Conservation (phyloP, 177 flowering plant species). For the Telopea speciosissima region DNA sequence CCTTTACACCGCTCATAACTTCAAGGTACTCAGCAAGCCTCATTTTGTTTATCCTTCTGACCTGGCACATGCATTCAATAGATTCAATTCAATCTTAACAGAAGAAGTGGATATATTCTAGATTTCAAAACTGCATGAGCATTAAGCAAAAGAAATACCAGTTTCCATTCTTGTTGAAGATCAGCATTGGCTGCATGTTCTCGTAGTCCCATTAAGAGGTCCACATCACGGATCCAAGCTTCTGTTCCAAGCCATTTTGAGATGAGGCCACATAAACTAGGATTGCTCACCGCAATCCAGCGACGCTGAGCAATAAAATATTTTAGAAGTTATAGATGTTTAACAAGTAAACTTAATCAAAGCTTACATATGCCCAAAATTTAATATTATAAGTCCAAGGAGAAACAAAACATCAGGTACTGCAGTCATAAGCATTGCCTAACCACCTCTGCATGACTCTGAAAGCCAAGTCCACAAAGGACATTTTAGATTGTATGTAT, state of each 20-base stretch:
- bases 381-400: no score
- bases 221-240: conserved; percentile 48
- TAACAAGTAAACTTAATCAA: neutral
- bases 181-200: conserved; percentile 32
- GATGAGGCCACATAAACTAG: conserved; percentile 41
- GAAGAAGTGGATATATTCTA: neutral
- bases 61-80: conserved; percentile 17
- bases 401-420: no score
- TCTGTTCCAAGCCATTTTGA: conserved; percentile 61
- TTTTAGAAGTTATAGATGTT: conserved; percentile 1
- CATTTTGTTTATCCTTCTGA: conserved; percentile 37
- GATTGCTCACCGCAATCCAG: conserved; percentile 64
- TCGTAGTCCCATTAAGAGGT: conserved; percentile 39
- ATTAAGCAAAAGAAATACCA: conserved; percentile 19
- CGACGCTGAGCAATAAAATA: conserved; percentile 37
- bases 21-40: conserved; percentile 51
- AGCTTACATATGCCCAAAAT: no score
- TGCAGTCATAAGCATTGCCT: no score
- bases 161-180: conserved; percentile 44
- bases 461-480: no score
- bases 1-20: conserved; percentile 44
- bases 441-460: no score
- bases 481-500: no score
- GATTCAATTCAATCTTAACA: neutral
- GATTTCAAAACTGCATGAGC: neutral